Conservation (phyloP, 2,329 filamentous ascomycete species). For the Aspergillus spinulosporus region DNA sequence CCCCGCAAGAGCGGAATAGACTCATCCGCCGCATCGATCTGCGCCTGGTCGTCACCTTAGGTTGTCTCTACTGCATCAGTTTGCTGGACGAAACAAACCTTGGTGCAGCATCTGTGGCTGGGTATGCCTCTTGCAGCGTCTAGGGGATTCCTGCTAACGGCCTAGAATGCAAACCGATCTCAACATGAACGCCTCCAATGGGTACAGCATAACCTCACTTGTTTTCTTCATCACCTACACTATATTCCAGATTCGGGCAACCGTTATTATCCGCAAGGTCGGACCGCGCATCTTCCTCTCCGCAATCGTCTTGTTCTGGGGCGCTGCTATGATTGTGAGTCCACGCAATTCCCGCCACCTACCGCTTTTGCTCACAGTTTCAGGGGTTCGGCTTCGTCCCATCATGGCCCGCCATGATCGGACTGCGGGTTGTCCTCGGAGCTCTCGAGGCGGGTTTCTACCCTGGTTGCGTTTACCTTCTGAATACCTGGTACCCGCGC, state of each 20-base stretch:
- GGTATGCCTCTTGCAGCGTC: constrained; percentile 1
- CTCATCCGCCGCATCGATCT: constrained; percentile 15
- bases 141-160: no score
- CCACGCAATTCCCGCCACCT: neutral
- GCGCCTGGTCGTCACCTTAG: constrained; percentile 16
- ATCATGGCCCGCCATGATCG: constrained; percentile 36
- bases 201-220: constrained; percentile 37
- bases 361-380: neutral
- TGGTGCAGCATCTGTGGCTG: constrained; percentile 20
- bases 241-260: constrained; percentile 70
- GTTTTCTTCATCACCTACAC: constrained; percentile 75
- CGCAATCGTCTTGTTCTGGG: constrained; percentile 23
- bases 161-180: constrained; percentile 18
- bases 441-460: constrained; percentile 15
- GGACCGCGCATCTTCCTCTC: constrained; percentile 47
- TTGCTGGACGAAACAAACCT: constrained; percentile 21
- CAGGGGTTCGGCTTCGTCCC: constrained; percentile 19
- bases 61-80: constrained; percentile 15
- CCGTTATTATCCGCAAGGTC: constrained; percentile 65
- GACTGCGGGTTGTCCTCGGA: no score
- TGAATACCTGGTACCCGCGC: constrained; percentile 49
- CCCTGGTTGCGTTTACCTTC: constrained; percentile 12
- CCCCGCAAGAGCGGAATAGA: constrained; percentile 2
- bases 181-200: constrained; percentile 20
- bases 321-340: neutral